phyloP scores from a whole-genome alignment of 1,139 yeast species.

The Zygoascus sp. region DNA sequence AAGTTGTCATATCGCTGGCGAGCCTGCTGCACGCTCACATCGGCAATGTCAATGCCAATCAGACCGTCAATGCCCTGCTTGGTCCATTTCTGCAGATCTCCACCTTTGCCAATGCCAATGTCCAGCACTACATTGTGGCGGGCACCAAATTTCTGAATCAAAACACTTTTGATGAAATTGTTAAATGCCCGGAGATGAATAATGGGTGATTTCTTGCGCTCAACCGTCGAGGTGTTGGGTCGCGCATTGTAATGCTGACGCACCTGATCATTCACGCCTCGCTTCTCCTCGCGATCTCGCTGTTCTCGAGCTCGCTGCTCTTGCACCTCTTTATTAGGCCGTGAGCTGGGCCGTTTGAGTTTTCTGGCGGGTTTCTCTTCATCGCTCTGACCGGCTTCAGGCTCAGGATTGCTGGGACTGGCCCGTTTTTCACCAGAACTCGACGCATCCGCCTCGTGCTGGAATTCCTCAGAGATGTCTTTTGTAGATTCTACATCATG shows the following conservation, averaged over 20 bases:
- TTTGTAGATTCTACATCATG: no score
- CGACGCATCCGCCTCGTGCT: no score
- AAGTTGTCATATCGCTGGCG: conserved; percentile 63
- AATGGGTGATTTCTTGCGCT: conserved; percentile 75
- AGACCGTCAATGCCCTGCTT: conserved; percentile 68
- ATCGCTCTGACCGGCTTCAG: neutral
- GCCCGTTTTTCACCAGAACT: neutral
- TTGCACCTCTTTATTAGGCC: conserved; percentile 25
- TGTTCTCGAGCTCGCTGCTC: conserved; percentile 21
- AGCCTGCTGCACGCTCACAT: conserved; percentile 83
- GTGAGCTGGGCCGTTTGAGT: conserved; percentile 26
- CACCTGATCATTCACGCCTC: conserved; percentile 44
- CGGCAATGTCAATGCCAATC: conserved; percentile 89
- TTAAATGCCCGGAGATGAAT: conserved; percentile 83
- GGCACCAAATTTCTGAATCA: conserved; percentile 62
- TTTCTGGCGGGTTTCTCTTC: conserved; percentile 9
- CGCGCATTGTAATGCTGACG: conserved; percentile 82
- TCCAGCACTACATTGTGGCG: conserved; percentile 60
- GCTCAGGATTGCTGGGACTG: neutral
- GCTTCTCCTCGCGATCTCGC: conserved; percentile 23
- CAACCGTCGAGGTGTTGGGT: conserved; percentile 61
- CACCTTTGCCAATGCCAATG: conserved; percentile 97
- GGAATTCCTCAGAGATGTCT: no score
- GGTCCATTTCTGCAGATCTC: conserved; percentile 88
- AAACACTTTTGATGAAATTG: conserved; percentile 82